Percentiles rank a stretch among this genome's conserved stretches.
Conservation (phyloP, 306 rosid genomes). For the Cicer judaicum region DNA sequence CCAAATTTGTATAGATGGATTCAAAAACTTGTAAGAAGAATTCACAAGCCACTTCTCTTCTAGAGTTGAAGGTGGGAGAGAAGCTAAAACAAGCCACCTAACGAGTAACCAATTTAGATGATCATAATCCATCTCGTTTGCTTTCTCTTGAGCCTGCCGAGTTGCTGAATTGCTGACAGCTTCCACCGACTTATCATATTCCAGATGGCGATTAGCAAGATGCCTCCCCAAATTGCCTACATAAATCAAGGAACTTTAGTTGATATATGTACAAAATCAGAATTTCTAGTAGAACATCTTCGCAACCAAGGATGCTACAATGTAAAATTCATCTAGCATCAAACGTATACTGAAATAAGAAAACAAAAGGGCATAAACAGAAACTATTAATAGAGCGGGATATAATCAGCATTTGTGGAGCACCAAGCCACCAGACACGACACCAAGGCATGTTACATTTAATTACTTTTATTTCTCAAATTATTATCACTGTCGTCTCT, state of each 20-base stretch:
- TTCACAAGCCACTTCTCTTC: constrained; percentile 86
- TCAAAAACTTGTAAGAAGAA: constrained; percentile 78
- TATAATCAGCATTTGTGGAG: not conserved
- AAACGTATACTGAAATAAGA: constrained; percentile 24
- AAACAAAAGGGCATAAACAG: constrained; percentile 3
- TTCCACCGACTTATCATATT: constrained; percentile 84
- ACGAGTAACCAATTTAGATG: constrained; percentile 91
- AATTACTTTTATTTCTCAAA: no score
- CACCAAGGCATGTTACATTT: not conserved
- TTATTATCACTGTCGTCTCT: not conserved
- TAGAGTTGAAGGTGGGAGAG: constrained; percentile 85
- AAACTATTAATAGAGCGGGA: not conserved
- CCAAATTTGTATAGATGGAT: constrained; percentile 89
- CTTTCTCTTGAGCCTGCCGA: constrained; percentile 69
- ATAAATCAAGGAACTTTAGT: constrained; percentile 43
- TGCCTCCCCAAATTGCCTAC: constrained; percentile 96
- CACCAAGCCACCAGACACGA: not conserved
- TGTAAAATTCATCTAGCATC: constrained; percentile 16
- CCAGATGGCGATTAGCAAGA: constrained; percentile 92
- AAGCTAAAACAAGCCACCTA: constrained; percentile 84
- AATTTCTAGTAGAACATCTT: not conserved
- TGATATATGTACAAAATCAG: constrained; percentile 14
- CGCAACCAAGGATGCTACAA: constrained; percentile 23
- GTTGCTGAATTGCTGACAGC: constrained; percentile 56
- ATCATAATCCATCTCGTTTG: constrained; percentile 76